phyloP scores from a whole-genome alignment of 768 basidiomycete species.

The Filobasidium floriforme region DNA sequence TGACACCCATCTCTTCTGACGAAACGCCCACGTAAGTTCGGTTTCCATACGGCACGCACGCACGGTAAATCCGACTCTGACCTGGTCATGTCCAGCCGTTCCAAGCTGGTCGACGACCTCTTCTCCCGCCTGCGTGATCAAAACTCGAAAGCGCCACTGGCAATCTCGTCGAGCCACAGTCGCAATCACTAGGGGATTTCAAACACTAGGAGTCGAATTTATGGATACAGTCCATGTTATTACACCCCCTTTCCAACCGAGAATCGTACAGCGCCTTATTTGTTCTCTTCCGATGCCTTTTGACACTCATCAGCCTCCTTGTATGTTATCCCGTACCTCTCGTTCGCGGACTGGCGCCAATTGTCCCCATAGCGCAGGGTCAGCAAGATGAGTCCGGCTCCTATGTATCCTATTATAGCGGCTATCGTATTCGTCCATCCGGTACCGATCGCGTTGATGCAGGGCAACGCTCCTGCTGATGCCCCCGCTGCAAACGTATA shows the following conservation, averaged over 20 bases:
- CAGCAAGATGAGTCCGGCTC: constrained; percentile 21
- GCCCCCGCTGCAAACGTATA: constrained; percentile 44
- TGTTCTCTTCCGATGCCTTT: neutral
- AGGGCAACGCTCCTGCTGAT: constrained; percentile 43
- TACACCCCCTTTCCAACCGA: neutral
- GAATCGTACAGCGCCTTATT: neutral
- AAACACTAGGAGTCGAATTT: neutral
- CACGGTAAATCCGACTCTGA: neutral
- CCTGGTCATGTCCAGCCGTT: neutral
- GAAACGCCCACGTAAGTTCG: neutral
- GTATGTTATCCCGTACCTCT: constrained; percentile 26
- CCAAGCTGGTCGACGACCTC: neutral
- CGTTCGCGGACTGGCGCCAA: constrained; percentile 37
- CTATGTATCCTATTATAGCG: constrained; percentile 28
- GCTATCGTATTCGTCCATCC: constrained; percentile 44
- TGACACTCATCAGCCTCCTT: constrained; percentile 26
- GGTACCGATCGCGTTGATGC: constrained; percentile 43
- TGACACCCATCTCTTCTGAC: neutral
- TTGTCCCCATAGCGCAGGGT: constrained; percentile 32
- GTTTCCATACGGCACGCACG: neutral
- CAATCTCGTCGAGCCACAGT: neutral
- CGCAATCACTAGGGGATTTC: neutral
- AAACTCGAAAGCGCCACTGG: neutral
- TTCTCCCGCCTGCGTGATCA: neutral
- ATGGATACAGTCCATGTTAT: neutral